phyloP scores from a whole-genome alignment of 2,329 filamentous ascomycete genomes.

The Fusarium camptoceras region DNA sequence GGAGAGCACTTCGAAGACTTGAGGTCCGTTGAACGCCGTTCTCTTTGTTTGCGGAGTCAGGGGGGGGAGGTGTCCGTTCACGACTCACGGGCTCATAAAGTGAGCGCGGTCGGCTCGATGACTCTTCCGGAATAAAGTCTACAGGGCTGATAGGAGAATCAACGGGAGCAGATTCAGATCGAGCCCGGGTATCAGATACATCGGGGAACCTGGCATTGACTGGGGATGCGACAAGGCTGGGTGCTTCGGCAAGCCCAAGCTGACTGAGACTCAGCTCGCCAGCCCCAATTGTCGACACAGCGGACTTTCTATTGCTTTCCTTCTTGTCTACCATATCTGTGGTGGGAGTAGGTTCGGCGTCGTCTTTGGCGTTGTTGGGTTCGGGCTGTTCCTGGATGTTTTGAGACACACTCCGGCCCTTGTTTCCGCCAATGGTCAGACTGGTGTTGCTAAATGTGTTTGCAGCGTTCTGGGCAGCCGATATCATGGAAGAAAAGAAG shows the following conservation, averaged over 20 bases:
- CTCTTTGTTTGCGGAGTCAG: conserved; percentile 72
- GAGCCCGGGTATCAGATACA: conserved; percentile 57
- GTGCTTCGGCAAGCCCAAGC: conserved; percentile 78
- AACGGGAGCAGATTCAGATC: conserved; percentile 70
- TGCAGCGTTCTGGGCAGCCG: conserved; percentile 92
- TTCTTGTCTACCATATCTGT: conserved; percentile 51
- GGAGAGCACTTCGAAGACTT: conserved; percentile 73
- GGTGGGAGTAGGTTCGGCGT: conserved; percentile 56
- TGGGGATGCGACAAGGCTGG: conserved; percentile 65
- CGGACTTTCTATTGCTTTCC: conserved; percentile 75
- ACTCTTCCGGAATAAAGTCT: conserved; percentile 51
- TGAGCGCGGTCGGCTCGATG: conserved; percentile 60
- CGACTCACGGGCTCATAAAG: conserved; percentile 62
- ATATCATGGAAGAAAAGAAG: conserved; percentile 95
- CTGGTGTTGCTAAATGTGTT: conserved; percentile 75
- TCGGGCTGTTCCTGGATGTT: conserved; percentile 44
- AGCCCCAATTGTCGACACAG: conserved; percentile 87
- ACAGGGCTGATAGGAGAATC: conserved; percentile 52
- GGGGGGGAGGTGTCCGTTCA: conserved; percentile 72
- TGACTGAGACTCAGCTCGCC: conserved; percentile 92
- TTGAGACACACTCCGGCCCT: conserved; percentile 47
- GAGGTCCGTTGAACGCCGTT: conserved; percentile 69
- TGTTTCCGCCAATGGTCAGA: conserved; percentile 62
- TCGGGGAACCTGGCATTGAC: conserved; percentile 68
- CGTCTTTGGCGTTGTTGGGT: conserved; percentile 49